These are phyloP conservation scores for Escovopsis sp. DNA, from an alignment of 2,329 filamentous ascomycete genomes.

Conservation along the genomic window DNA sequence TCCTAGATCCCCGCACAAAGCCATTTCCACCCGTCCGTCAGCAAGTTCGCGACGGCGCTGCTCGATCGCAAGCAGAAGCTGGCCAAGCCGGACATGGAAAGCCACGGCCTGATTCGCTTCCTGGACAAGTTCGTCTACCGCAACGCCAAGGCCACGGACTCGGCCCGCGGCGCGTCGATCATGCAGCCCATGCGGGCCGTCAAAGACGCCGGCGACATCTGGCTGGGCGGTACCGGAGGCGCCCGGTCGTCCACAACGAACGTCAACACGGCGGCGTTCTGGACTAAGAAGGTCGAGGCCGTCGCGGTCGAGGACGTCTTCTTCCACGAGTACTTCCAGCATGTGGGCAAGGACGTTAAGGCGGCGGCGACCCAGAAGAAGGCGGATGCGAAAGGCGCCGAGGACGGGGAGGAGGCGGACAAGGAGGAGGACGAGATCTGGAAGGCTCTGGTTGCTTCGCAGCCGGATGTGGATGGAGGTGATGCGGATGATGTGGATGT, in stretches of 20 bases:
- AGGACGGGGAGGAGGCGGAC: slow-evolving; percentile 35
- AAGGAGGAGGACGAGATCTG: slow-evolving; percentile 70
- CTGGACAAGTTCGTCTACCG: slow-evolving; percentile 97
- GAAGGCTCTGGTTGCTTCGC: slow-evolving; percentile 73
- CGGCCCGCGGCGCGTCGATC: slow-evolving; percentile 67
- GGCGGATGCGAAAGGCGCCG: slow-evolving; percentile 33
- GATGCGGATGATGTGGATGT: slow-evolving; percentile 35
- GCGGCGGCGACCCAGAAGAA: slow-evolving; percentile 33
- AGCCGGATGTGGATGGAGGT: slow-evolving; percentile 46
- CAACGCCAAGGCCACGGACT: slow-evolving; percentile 60
- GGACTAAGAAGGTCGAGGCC: slow-evolving; percentile 76
- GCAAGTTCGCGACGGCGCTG: slow-evolving; percentile 62
- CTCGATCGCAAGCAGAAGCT: slow-evolving; percentile 55
- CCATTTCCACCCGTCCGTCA: slow-evolving; percentile 90
- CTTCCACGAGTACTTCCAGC: slow-evolving; percentile 94
- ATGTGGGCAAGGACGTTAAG: slow-evolving; percentile 47
- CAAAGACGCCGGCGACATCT: slow-evolving; percentile 38
- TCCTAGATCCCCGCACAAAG: slow-evolving; percentile 24
- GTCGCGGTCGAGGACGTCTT: slow-evolving; percentile 87
- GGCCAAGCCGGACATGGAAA: slow-evolving; percentile 77
- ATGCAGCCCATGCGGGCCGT: slow-evolving; percentile 71
- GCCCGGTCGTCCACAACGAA: slow-evolving; percentile 20
- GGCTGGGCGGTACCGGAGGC: slow-evolving; percentile 37
- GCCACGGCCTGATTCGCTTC: slow-evolving; percentile 88
- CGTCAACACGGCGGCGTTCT: slow-evolving; percentile 81